A percentile compares a stretch with the other conserved stretches of the same genome.
Evolutionary conservation across 305 asterid genomes (phyloP).

Genomic region (Andrographis paniculata): DNA sequence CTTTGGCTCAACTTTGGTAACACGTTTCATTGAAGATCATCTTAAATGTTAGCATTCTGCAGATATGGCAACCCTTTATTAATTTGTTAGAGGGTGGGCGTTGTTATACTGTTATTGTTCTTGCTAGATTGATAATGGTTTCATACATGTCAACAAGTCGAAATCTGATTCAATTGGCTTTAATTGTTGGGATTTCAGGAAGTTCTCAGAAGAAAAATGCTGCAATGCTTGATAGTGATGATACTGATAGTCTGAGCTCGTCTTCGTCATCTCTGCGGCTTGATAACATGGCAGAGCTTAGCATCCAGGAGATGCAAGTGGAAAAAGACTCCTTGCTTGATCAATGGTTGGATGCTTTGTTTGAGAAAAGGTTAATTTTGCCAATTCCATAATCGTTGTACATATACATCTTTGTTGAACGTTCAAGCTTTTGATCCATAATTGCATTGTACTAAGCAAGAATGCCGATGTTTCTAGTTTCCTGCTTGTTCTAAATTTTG

Average conservation of each 20-base stretch:
- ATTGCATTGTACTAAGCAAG: no score
- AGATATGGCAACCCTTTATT: background rate
- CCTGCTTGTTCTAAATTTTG: no score
- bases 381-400: background rate
- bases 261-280: constrained; percentile 58
- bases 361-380: constrained; percentile 65
- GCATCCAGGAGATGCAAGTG: constrained; percentile 46
- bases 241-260: constrained; percentile 68
- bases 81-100: constrained; percentile 5
- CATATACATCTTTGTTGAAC: background rate
- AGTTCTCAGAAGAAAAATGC: constrained; percentile 71
- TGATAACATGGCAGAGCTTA: constrained; percentile 30
- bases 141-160: no score
- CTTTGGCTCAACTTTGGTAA: no score
- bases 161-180: constrained; percentile 16
- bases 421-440: background rate
- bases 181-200: constrained; percentile 32
- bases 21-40: background rate
- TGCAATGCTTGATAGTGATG: constrained; percentile 78
- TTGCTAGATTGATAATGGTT: no score
- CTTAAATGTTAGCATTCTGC: background rate
- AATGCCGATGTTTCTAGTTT: no score
- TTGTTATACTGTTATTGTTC: background rate
- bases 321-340: constrained; percentile 65
- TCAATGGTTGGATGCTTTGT: constrained; percentile 64